Evolutionary conservation across 208 protist genomes (phyloP).

Genomic region (Wallacemonas collosoma): DNA sequence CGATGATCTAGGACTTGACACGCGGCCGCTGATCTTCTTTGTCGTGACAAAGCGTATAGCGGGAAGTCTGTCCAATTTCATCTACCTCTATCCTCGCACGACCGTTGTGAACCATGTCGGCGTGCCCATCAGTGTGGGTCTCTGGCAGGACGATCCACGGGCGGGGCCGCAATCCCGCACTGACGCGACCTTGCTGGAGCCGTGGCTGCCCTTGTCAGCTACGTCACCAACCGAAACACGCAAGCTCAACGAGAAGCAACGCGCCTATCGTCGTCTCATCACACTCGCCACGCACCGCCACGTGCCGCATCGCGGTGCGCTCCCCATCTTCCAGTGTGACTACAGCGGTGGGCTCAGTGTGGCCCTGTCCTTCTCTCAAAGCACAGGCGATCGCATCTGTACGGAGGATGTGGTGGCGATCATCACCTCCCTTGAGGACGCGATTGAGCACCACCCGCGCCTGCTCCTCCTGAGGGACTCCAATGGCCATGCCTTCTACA

Average conservation of each 20-base stretch:
- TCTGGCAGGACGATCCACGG: slow-evolving; percentile 61
- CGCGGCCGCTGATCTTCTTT: slow-evolving; percentile 56
- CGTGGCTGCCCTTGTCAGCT: slow-evolving; percentile 31
- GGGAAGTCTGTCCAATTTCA: slow-evolving; percentile 49
- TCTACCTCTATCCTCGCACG: slow-evolving; percentile 67
- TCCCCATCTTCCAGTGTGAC: slow-evolving; percentile 62
- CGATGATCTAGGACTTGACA: slow-evolving; percentile 28
- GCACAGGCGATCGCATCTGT: slow-evolving; percentile 51
- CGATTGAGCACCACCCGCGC: slow-evolving; percentile 56
- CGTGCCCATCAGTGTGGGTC: slow-evolving; percentile 48
- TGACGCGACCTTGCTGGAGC: slow-evolving; percentile 34
- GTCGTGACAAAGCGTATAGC: slow-evolving; percentile 42
- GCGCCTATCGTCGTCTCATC: slow-evolving; percentile 43
- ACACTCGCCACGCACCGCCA: slow-evolving; percentile 51
- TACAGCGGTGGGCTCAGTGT: slow-evolving; percentile 55
- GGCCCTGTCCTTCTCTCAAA: slow-evolving; percentile 63
- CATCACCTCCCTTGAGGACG: slow-evolving; percentile 38
- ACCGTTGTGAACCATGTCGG: slow-evolving; percentile 78
- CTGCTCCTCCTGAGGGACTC: slow-evolving; percentile 50
- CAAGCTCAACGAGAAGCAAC: slow-evolving; percentile 11
- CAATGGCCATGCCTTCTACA: slow-evolving; percentile 60
- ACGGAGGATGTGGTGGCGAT: slow-evolving; percentile 42
- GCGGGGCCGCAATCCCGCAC: slow-evolving; percentile 41
- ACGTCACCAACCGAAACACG: slow-evolving; percentile 15
- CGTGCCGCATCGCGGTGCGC: slow-evolving; percentile 52